A percentile compares a stretch with the other conserved stretches of the same genome.
Conservation (phyloP, 2,329 filamentous ascomycete species). For the Botryotinia globosa region DNA sequence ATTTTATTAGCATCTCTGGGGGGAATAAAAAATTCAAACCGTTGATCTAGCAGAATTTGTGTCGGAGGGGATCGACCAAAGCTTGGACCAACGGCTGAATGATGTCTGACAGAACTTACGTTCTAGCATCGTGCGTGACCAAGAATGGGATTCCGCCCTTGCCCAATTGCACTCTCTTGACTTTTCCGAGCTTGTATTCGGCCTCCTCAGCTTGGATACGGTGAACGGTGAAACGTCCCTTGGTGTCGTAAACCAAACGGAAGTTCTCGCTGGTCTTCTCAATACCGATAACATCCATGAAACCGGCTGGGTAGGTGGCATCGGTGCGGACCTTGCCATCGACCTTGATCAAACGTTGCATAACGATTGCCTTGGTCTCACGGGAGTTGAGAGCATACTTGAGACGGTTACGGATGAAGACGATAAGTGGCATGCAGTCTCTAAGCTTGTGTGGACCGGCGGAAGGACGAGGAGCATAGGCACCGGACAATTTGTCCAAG, state of each 20-base stretch:
- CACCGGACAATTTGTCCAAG: constrained; percentile 97
- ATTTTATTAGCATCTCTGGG: constrained; percentile 37
- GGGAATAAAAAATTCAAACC: constrained; percentile 35
- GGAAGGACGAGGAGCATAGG: constrained; percentile 70
- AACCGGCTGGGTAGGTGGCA: constrained; percentile 92
- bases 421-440: constrained; percentile 97
- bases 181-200: constrained; percentile 99
- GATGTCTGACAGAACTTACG: constrained; percentile 97
- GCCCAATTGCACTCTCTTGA: constrained; percentile 99
- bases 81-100: constrained; percentile 99
- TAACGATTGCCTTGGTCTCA: constrained; percentile 96
- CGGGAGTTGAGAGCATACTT: constrained; percentile 99
- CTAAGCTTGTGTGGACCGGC: constrained; percentile 98
- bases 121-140: constrained; percentile 99
- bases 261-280: constrained; percentile 99
- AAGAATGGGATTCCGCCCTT: constrained; percentile 99
- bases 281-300: constrained; percentile 99
- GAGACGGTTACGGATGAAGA: constrained; percentile 95
- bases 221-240: constrained; percentile 99
- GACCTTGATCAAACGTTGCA: constrained; percentile 99
- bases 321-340: constrained; percentile 99
- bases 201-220: constrained; percentile 98
- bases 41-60: constrained; percentile 38
- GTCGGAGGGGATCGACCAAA: constrained; percentile 65
- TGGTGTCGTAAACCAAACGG: constrained; percentile 99